Base-by-base conservation (phyloP, 148 eudicot species). In the Chenopodium quinoa region DNA sequence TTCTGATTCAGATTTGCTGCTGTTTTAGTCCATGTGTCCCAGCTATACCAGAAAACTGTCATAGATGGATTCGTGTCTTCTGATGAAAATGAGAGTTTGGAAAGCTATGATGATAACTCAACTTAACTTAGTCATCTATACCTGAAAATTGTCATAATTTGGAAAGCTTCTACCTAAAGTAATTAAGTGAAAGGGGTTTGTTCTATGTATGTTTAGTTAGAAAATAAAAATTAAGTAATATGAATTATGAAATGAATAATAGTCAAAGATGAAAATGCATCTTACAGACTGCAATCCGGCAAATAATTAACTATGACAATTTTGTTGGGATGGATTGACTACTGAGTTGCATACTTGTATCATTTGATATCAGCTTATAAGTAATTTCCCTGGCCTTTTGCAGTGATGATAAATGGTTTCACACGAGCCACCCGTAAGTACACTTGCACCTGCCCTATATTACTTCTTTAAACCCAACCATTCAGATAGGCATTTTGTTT, bases 321-420 rank as follows among this genome's bases (percentile, higher is more conserved):
- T 9, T 40, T 44, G 12, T 44, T 20, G 16, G 22, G 54, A n/a
- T n/a, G 13, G 14, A 72, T 16, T 44, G 44, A 40, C 44, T 40
- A 40, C 44, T 40, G 25, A 20, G 54, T n/a, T 22, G 54, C 75
- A 7, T 22, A 4, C 46, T 8, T 22, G 19, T 72, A 64, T 16
- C 54, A 48, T 70, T 56, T 76, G 31, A 37, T 14, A 9, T 58
- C 25, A 52, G 10, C 32, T 60, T 64, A 34, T 77, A 19, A 80
- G 65, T 69, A 48, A 78, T 72, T 14, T 58, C 78, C 60, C 29
- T 78, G 60, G 80, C 82, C 3, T 46, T 75, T 86, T 88, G 89
- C 92, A 92, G 95, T 27, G 93, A 88, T 66, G 90, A 88, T 82
- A 76, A 80, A 37, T 92, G 95, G 95, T 92, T 92, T 82, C 78